Percentiles rank a stretch among this genome's conserved stretches.
These are phyloP conservation scores for Phaffia rhodozyma DNA, from an alignment of 1,284 basidiomycete species.

Conservation along the genomic window DNA sequence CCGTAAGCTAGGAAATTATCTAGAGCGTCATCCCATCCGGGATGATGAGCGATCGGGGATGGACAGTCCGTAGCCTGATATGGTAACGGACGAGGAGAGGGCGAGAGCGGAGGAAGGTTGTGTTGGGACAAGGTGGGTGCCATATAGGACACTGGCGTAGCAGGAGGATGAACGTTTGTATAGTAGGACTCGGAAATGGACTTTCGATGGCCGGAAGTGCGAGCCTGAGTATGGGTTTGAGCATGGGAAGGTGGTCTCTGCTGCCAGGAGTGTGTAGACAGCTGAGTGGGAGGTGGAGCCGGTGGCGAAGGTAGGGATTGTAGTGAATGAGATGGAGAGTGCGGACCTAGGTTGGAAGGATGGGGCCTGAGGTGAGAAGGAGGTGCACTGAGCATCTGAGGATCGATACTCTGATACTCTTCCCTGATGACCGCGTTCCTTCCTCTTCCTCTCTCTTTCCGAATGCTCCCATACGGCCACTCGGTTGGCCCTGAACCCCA, in stretches of 20 bases:
- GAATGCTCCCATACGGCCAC: not conserved
- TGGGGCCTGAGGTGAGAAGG: too few species aligned
- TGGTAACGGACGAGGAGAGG: not conserved
- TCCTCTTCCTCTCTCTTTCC: constrained; percentile 4
- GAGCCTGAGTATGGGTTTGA: not conserved
- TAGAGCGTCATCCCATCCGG: not conserved
- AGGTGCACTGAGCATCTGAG: not conserved
- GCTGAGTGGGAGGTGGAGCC: not conserved
- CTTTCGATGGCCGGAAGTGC: not conserved
- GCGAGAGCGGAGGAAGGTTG: not conserved
- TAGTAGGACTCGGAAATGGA: too few species aligned
- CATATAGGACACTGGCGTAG: constrained; percentile 5
- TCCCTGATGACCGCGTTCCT: not conserved
- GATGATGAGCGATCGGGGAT: constrained; percentile 1
- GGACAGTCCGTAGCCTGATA: constrained; percentile 1
- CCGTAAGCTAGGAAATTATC: constrained; percentile 1
- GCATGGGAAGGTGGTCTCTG: constrained; percentile 1
- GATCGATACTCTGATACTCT: not conserved
- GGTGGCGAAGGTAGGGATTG: not conserved
- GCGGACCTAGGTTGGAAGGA: not conserved
- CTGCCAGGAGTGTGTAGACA: not conserved
- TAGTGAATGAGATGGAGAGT: not conserved
- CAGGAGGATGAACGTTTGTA: not conserved
- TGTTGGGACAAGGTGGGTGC: not conserved
- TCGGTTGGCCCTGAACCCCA: too few species aligned